phyloP scores from a whole-genome alignment of 306 rosid genomes.

The Calophaca sinica region DNA sequence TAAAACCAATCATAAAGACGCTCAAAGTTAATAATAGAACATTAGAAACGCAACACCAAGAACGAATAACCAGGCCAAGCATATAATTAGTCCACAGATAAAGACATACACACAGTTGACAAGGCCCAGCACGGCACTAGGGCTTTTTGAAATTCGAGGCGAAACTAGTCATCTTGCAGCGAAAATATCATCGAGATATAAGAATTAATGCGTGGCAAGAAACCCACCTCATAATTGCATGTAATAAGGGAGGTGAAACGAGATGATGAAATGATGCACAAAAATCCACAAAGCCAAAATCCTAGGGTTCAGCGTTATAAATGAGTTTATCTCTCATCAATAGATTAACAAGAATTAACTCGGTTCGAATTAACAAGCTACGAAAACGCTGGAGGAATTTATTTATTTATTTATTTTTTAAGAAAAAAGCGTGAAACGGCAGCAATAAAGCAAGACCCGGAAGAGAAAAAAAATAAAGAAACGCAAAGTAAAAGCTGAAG shows the following conservation, averaged over 20 bases:
- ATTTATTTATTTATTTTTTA: not conserved
- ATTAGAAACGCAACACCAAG: constrained; percentile 31
- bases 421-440: constrained; percentile 39
- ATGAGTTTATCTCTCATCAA: constrained; percentile 48
- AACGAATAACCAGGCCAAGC: constrained; percentile 31
- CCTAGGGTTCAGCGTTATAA: constrained; percentile 56
- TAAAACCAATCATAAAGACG: constrained; percentile 32
- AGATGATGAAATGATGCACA: constrained; percentile 36
- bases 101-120: constrained; percentile 27
- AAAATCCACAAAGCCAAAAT: constrained; percentile 40
- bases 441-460: constrained; percentile 56
- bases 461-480: constrained; percentile 40
- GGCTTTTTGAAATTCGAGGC: constrained; percentile 55
- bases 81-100: constrained; percentile 37
- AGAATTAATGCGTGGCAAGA: constrained; percentile 32
- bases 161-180: constrained; percentile 32
- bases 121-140: constrained; percentile 52
- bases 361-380: constrained; percentile 37
- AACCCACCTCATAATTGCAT: constrained; percentile 41
- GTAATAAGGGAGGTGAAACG: constrained; percentile 32
- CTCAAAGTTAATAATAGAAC: constrained; percentile 41
- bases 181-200: constrained; percentile 35
- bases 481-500: constrained; percentile 61
- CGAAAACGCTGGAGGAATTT: constrained; percentile 30
- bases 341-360: constrained; percentile 40